Conservation (phyloP, 2,329 filamentous ascomycete genomes). For the Aspergillus udagawae region DNA sequence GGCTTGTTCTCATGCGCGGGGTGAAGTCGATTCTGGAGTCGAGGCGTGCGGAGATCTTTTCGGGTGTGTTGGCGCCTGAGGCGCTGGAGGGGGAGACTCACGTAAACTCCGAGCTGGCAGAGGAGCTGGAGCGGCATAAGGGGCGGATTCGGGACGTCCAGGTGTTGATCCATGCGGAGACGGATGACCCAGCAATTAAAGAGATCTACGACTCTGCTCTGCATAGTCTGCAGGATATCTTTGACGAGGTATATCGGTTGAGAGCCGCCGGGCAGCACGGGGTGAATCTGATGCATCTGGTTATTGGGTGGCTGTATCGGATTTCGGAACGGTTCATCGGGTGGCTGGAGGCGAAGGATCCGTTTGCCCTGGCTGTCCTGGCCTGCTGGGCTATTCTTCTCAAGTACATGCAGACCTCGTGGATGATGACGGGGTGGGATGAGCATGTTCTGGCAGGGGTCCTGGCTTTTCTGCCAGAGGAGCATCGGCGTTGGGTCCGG, state of each 20-base stretch:
- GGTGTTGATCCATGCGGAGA: constrained; percentile 9
- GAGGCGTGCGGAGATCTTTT: constrained; percentile 20
- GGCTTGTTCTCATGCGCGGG: constrained; percentile 29
- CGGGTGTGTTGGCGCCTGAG: constrained; percentile 17
- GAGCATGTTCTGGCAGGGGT: constrained; percentile 30
- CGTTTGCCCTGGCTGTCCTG: constrained; percentile 24
- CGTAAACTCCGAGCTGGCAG: constrained; percentile 9
- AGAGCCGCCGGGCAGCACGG: constrained; percentile 8
- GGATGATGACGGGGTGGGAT: constrained; percentile 34
- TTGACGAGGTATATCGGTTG: constrained; percentile 16
- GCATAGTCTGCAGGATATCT: constrained; percentile 9
- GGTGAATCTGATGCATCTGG: constrained; percentile 18
- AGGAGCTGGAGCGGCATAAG: constrained; percentile 14
- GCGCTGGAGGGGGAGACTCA: background rate
- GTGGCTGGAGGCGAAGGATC: constrained; percentile 23
- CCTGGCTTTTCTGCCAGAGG: constrained; percentile 11
- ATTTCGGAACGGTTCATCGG: constrained; percentile 18
- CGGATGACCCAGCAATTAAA: background rate
- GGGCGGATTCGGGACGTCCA: constrained; percentile 10
- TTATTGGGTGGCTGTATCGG: constrained; percentile 31
- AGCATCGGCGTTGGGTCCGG: constrained; percentile 22
- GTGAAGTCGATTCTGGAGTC: constrained; percentile 23
- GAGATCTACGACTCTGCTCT: constrained; percentile 10
- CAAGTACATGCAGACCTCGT: constrained; percentile 26
- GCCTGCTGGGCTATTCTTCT: constrained; percentile 30